Evolutionary conservation across 177 flowering plant species (phyloP).

Genomic region (Telopea speciosissima): DNA sequence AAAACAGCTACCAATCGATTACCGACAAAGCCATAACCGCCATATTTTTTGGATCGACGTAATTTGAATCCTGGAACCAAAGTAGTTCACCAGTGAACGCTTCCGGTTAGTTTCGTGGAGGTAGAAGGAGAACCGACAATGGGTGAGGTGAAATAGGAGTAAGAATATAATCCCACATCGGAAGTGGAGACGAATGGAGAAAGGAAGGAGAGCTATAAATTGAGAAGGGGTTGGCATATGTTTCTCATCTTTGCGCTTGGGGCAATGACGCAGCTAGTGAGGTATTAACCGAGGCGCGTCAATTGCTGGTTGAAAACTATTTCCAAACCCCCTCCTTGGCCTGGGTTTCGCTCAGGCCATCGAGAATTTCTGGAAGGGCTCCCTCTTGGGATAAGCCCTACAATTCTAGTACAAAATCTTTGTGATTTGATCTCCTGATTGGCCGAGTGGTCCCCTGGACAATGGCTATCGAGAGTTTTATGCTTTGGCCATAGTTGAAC

Average conservation of each 20-base stretch:
- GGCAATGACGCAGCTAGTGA: slow-evolving; percentile 86
- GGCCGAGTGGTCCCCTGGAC: too few relatives aligned
- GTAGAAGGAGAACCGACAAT: too few relatives aligned
- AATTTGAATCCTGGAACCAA: too few relatives aligned
- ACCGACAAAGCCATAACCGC: slow-evolving; percentile 32
- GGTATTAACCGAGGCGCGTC: slow-evolving; percentile 86
- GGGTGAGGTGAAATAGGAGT: neutral
- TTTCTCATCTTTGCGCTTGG: slow-evolving; percentile 68
- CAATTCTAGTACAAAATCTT: neutral
- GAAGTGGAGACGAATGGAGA: neutral
- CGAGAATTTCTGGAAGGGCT: slow-evolving; percentile 25
- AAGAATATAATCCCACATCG: slow-evolving; percentile 17
- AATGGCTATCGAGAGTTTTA: too few relatives aligned
- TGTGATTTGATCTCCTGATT: too few relatives aligned
- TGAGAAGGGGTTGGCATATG: neutral
- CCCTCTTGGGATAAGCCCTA: slow-evolving; percentile 24
- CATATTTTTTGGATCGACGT: too few relatives aligned
- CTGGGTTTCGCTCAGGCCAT: slow-evolving; percentile 14
- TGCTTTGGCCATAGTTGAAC: too few relatives aligned
- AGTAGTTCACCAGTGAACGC: too few relatives aligned
- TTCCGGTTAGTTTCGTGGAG: too few relatives aligned
- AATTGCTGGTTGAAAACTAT: slow-evolving; percentile 79
- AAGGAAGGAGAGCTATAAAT: neutral
- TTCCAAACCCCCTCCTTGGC: slow-evolving; percentile 50
- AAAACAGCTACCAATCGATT: slow-evolving; percentile 28